Evolutionary conservation across 805 yeast species (phyloP).

Genomic region (Millerago galiae): DNA sequence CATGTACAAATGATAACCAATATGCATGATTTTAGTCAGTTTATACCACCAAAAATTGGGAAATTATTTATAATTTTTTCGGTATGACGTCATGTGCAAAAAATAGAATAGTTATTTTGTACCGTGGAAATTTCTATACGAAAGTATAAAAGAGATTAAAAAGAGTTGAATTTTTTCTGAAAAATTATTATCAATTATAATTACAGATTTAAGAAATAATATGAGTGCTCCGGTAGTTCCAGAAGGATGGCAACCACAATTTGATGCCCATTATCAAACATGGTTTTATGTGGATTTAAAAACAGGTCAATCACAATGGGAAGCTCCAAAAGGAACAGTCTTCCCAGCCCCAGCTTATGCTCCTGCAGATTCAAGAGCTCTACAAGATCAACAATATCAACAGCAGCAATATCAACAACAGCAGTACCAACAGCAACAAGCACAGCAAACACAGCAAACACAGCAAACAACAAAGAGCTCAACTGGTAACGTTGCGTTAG

Average conservation of each 20-base stretch:
- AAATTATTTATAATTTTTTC: too few species aligned
- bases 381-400: neutral
- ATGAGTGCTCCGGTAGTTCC: conserved; percentile 44
- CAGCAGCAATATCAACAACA: neutral
- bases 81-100: too few species aligned
- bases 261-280: conserved; percentile 59
- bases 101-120: neutral
- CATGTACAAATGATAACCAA: too few species aligned
- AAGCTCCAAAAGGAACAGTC: conserved; percentile 57
- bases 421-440: neutral
- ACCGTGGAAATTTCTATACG: too few species aligned
- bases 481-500: neutral
- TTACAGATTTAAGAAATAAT: neutral
- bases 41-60: too few species aligned
- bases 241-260: conserved; percentile 66
- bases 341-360: conserved; percentile 36
- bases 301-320: conserved; percentile 85
- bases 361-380: neutral
- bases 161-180: too few species aligned
- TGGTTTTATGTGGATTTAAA: conserved; percentile 76
- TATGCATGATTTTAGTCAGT: too few species aligned
- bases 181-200: neutral
- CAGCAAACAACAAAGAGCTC: neutral
- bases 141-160: too few species aligned
- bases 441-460: neutral